Evolutionary conservation across 192 early-diverging fungal species (phyloP).

Genomic region (Linnemannia hyalina): DNA sequence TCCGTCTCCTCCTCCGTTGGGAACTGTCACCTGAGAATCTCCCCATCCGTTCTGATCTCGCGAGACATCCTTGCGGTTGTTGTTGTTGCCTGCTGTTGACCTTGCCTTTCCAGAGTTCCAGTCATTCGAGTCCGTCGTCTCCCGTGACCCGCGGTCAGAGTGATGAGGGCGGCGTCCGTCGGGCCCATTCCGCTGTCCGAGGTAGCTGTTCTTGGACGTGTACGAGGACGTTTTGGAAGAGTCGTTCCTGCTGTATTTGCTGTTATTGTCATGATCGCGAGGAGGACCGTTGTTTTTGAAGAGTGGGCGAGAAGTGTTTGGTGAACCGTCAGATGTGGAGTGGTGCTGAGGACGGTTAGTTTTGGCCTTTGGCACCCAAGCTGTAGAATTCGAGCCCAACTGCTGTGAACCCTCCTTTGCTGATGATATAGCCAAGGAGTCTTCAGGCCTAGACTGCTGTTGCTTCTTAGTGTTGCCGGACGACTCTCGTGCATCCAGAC

Average conservation of each 20-base stretch:
- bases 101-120: neutral
- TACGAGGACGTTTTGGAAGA: neutral
- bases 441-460: too few species aligned
- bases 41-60: constrained; percentile 11
- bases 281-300: neutral
- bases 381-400: neutral
- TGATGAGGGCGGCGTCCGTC: neutral
- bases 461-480: neutral
- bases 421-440: neutral
- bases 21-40: neutral
- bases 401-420: neutral
- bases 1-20: neutral
- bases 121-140: neutral
- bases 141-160: neutral
- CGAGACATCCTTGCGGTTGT: neutral
- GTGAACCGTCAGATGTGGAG: too few species aligned
- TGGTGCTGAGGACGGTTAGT: neutral
- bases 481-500: neutral
- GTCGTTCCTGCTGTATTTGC: neutral
- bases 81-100: neutral
- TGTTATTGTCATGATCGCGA: neutral
- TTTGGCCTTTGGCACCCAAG: constrained; percentile 16
- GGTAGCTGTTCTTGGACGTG: neutral
- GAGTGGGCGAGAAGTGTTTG: neutral
- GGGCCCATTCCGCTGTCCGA: neutral